Base-by-base conservation (phyloP, 371 early-diverging fungal species). In the Mortierella sp. region DNA sequence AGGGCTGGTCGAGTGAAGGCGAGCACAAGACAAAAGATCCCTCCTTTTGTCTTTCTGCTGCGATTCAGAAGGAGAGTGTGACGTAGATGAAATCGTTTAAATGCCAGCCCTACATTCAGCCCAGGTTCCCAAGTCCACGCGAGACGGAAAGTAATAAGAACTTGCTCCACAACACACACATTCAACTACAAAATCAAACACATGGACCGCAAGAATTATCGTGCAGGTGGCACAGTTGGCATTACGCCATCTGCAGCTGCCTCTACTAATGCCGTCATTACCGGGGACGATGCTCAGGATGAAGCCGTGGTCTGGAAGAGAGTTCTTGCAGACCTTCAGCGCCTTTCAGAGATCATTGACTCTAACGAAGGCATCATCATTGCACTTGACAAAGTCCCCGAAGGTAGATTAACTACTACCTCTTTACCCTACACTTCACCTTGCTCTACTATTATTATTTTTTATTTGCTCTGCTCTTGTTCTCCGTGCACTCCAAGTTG, bases 241-340 rank as follows among this genome's bases (percentile, higher is more conserved):
- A 55, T 22, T n/a, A 51, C 47, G 12, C 68, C 57, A 8, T 24
- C 68, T 51, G 69, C 26, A 55, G 58, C 49, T 11, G 16, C 64
- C n/a, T 51, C 51, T n/a, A n/a, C 51, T 51, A 51, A 18, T n/a
- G n/a, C 51, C 30, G 4, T 51, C 37, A 16, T 35, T 16, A 24
- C 52, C 26, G 62, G 52, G 18, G 89, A 90, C 40, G 89, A 88
- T 30, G 74, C 85, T 28, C 86, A 88, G 67, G 90, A 90, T 72
- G 89, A 89, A 64, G 75, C 86, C 8, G 87, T 77, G 37, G 65
- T 90, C 40, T 90, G 90, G 90, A 90, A 87, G 63, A 84, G 86
- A 60, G 88, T 87, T 20, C 85, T 88, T 52, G 78, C 79, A n/a
- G 84, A 88, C 11, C 80, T 90, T 32, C 77, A 83, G 26, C 86